A percentile compares a stretch with the other conserved stretches of the same genome.
Evolutionary conservation across 1,284 basidiomycete genomes (phyloP).

Genomic region (Fistulinella staudtii): DNA sequence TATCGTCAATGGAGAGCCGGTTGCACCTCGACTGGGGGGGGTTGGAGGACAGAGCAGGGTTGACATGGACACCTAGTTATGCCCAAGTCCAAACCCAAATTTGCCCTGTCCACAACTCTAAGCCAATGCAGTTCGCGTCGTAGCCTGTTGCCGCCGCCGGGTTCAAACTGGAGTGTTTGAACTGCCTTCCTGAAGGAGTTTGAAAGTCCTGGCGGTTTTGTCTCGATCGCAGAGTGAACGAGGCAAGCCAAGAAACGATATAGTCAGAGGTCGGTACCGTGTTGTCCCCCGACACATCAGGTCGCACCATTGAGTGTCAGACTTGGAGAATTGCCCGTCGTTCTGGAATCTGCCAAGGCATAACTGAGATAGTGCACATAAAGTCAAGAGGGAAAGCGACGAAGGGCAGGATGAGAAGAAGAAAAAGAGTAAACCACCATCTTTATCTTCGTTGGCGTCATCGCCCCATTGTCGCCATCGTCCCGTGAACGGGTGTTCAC

Average conservation of each 20-base stretch:
- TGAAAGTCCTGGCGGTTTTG: too few species aligned
- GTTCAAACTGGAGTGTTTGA: not conserved
- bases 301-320: too few species aligned
- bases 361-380: too few species aligned
- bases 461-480: conserved; percentile 11
- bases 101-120: not conserved
- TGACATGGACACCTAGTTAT: too few species aligned
- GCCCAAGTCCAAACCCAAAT: not conserved
- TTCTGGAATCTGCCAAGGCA: too few species aligned
- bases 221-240: not conserved
- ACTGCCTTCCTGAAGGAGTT: too few species aligned
- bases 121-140: too few species aligned
- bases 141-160: not conserved
- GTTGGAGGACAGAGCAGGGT: too few species aligned
- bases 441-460: conserved; percentile 12
- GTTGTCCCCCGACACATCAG: not conserved
- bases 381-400: too few species aligned
- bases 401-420: not conserved
- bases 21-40: too few species aligned
- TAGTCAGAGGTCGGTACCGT: not conserved
- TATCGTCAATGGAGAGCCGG: too few species aligned
- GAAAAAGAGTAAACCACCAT: not conserved
- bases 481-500: conserved; percentile 12
- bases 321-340: too few species aligned
- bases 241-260: not conserved